Base-by-base conservation (phyloP, 148 eudicot genomes). In the Diospyros kaki region DNA sequence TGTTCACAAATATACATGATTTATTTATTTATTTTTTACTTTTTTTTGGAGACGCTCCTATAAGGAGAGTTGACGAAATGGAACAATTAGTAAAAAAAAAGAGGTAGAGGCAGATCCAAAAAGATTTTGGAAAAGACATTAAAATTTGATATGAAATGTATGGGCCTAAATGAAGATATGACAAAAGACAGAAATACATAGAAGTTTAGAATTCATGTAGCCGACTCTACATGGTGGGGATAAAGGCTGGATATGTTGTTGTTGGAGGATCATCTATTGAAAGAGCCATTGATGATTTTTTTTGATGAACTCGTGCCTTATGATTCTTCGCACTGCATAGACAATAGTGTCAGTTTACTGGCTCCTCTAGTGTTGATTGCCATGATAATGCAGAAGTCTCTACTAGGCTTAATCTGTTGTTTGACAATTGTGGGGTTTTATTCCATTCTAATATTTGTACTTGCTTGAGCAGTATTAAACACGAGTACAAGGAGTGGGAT, bases 401-500 rank as follows among this genome's bases (percentile, higher is more conserved):
- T 38, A 73, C 39, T 7, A 9, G 64, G 51, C 60, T 61, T 61
- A 50, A 45, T 80, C 15, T 79, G 71, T 48, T n/a, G 48, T 51
- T 14, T 71, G 58, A 18, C 59, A 9, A 54, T 38, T 55, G 52
- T 66, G 11, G n/a, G 69, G 18, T 46, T 59, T 58, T 70, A 13
- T 60, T 54, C 50, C 13, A 12, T 73, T 69, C 46, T 73, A 59
- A 56, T 81, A 17, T 71, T 64, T 1, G 8, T 3, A 0, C 15
- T 67, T 62, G 41, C 60, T 18, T 56, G 55, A 38, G 69, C 84
- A 87, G 90, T 77, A 87, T 87, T 41, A 84, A 79, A 41, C 90
- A 87, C 6, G 90, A 87, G 78, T 82, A 76, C 81, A 84, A 87
- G 81, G 84, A 84, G 52, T 84, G 87, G 87, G 81, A 84, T 76